Evolutionary conservation across 352 stramenopile genomes (phyloP), one percentile per base, ranked within the genome.

Genomic region (Pythium vanterpoolii): DNA sequence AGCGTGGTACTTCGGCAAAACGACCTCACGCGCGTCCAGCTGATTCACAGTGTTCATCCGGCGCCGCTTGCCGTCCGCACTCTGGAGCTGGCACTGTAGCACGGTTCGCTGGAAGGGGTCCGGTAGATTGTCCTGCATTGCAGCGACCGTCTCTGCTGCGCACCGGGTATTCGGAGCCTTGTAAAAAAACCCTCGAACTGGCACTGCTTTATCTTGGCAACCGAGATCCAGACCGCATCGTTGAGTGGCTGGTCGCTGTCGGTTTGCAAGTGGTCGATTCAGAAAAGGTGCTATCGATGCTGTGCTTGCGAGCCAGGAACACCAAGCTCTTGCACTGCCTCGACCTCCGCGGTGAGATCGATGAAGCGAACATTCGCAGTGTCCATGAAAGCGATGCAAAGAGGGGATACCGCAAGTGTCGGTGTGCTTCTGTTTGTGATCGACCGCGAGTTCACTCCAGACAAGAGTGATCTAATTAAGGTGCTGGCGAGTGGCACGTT

Each of bases 91-190:
- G 46, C 46, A n/a, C 28, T 53, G 27, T 30, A 19, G 4, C 40
- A 28, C 36, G 34, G 49, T 6, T 39, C 49, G 16, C 33, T 57
- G 3, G 33, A 21, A 36, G 34, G 34, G 4, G 34, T 57, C 24
- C 33, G 36, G 34, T 57, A 36, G 49, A 36, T 47, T 7, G 18
- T 36, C 2, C 9, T 18, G 7, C 6, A 57, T 24, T 24, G 49
- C 26, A 19, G 39, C 36, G 49, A 57, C 49, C 14, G 49, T 3
- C 36, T 36, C 13, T 57, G 49, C 49, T 47, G 33, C 39, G 13
- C 49, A 5, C 1, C 49, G 3, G 34, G 34, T 13, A 16, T 13
- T 5, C 11, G 16, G 14, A 48, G 47, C 9, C 16, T 57, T 57
- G 49, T 23, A 7, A 3, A 5, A 26, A 8, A 4, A 47, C 34